A percentile compares a stretch with the other conserved stretches of the same genome.
These are phyloP conservation scores for Trifolium repens DNA, from an alignment of 306 rosid species.

Conservation along the genomic window DNA sequence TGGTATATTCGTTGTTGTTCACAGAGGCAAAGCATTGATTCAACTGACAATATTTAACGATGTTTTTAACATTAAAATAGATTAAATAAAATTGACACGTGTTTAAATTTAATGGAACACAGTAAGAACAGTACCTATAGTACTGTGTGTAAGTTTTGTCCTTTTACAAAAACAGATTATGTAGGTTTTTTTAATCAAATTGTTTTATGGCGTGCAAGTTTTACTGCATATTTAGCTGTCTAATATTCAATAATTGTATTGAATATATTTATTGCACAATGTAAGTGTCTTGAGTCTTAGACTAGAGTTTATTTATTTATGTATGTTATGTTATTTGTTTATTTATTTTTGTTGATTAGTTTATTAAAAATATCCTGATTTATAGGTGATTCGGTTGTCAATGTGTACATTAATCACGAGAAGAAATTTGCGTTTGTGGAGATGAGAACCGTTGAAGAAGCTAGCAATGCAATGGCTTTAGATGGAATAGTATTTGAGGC, in stretches of 20 bases:
- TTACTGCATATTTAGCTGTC: not conserved
- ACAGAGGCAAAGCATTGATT: too few species aligned
- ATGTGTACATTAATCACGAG: slow-evolving; percentile 85
- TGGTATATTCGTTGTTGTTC: too few species aligned
- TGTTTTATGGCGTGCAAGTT: slow-evolving; percentile 9
- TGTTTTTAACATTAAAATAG: too few species aligned
- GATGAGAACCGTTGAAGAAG: slow-evolving; percentile 93
- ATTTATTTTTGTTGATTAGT: slow-evolving; percentile 20
- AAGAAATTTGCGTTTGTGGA: slow-evolving; percentile 91
- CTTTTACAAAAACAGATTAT: slow-evolving; percentile 8
- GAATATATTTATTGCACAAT: slow-evolving; percentile 4
- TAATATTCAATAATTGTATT: slow-evolving; percentile 15
- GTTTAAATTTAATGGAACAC: too few species aligned
- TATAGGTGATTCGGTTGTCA: slow-evolving; percentile 83
- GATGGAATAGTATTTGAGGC: slow-evolving; percentile 88
- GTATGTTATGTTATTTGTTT: not conserved
- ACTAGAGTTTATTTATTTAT: not conserved
- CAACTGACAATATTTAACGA: too few species aligned
- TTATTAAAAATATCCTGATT: slow-evolving; percentile 44
- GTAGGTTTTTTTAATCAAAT: slow-evolving; percentile 17
- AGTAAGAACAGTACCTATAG: too few species aligned
- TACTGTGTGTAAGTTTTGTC: too few species aligned
- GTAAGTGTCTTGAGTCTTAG: slow-evolving; percentile 7
- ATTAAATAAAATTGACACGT: too few species aligned
- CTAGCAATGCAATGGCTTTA: slow-evolving; percentile 89